These are phyloP conservation scores for Zygnema circumcarinatum DNA, from an alignment of 139 green algal species.

Conservation along the genomic window DNA sequence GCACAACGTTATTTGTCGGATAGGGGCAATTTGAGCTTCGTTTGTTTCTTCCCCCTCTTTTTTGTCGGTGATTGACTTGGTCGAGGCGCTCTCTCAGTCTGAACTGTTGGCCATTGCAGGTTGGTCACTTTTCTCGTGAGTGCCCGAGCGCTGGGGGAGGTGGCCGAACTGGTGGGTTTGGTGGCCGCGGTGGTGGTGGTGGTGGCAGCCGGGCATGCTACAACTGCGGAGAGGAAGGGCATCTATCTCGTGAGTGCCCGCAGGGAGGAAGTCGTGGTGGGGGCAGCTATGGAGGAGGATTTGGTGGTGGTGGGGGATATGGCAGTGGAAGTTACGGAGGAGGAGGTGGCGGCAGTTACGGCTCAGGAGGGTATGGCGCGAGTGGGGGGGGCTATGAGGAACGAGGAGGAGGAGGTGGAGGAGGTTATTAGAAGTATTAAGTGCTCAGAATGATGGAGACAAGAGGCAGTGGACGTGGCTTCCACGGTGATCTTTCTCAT, in stretches of 20 bases:
- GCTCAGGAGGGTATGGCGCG: slow-evolving; percentile 3
- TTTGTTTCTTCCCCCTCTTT: no score
- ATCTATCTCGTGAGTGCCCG: slow-evolving; percentile 50
- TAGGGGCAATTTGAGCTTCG: no score
- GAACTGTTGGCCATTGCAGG: no score
- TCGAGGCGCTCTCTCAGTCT: no score
- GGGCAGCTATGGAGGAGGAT: background rate
- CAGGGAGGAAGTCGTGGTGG: slow-evolving; percentile 10
- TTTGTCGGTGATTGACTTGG: no score
- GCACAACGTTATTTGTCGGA: no score
- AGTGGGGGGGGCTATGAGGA: slow-evolving; percentile 6
- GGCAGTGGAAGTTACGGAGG: background rate
- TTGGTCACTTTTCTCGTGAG: slow-evolving; percentile 39
- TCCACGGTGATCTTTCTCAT: no score
- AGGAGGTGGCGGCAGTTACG: background rate
- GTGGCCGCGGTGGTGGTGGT: slow-evolving; percentile 6
- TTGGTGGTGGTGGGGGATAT: background rate
- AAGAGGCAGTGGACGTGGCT: no score
- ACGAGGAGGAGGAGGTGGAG: slow-evolving; percentile 6
- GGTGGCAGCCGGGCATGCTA: slow-evolving; percentile 35
- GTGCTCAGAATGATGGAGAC: no score
- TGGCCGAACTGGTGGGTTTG: background rate
- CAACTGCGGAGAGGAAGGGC: slow-evolving; percentile 53
- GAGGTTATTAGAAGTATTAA: slow-evolving; percentile 30
- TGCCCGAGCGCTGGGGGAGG: slow-evolving; percentile 5